Evolutionary conservation across 2,329 filamentous ascomycete species (phyloP).

Genomic region (Fusarium nurragi): DNA sequence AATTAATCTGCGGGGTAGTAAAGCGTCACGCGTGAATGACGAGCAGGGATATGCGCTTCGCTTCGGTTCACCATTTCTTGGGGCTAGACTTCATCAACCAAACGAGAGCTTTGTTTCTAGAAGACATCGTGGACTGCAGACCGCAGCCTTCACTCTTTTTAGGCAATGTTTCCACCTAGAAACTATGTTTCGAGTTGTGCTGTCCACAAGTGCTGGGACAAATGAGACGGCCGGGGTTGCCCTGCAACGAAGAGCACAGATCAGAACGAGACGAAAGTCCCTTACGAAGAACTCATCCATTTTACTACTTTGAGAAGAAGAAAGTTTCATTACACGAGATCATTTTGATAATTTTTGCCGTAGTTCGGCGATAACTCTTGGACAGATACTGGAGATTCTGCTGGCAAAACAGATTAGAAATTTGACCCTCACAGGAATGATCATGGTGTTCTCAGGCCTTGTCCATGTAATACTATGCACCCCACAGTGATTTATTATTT

Average conservation of each 20-base stretch:
- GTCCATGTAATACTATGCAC: too few species aligned
- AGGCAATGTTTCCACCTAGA: background rate
- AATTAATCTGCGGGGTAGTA: slow-evolving; percentile 7
- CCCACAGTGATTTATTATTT: background rate
- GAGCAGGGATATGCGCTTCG: slow-evolving; percentile 8
- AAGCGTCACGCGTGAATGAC: background rate
- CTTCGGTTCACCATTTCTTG: slow-evolving; percentile 2
- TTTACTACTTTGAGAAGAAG: too few species aligned
- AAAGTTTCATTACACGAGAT: too few species aligned
- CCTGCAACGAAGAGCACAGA: background rate
- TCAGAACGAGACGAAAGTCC: too few species aligned
- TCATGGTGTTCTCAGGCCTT: too few species aligned
- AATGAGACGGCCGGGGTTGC: background rate
- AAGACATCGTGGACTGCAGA: background rate
- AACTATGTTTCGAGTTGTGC: background rate
- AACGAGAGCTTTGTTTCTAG: background rate
- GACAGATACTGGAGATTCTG: too few species aligned
- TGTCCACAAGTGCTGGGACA: background rate
- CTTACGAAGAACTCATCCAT: too few species aligned
- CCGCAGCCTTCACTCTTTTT: background rate
- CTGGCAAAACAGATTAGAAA: too few species aligned
- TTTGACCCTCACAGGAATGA: too few species aligned
- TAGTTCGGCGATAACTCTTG: too few species aligned
- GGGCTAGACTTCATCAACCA: background rate
- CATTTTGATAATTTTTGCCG: too few species aligned